Base-by-base conservation (phyloP, 768 basidiomycete species). In the Cystofilobasidium macerans region DNA sequence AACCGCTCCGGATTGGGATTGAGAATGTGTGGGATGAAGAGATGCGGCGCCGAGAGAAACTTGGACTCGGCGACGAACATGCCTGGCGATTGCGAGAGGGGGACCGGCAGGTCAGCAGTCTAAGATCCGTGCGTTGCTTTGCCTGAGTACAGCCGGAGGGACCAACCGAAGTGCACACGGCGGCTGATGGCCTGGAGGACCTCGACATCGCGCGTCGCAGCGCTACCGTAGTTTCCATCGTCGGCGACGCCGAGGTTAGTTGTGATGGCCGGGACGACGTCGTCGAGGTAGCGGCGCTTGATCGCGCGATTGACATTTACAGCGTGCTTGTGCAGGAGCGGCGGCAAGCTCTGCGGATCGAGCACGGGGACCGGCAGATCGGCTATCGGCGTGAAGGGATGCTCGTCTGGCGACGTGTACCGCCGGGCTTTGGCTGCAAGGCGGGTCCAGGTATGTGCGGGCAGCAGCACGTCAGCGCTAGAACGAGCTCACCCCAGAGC, bases 61-160 rank as follows among this genome's bases (percentile, higher is more conserved):
- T 99, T 99, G 32, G 89, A 88, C 77, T 99, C 95, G 6, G 93
- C 91, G 7, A 99, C 95, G 75, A 99, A 99, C 81, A 97, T 98
- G 65, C 95, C 94, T 99, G 73, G n/a, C 12, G 33, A 8, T 28
- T 6, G 43, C 28, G 32, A 35, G 33, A 30, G 18, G 24, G 24
- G 12, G 26, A 24, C 20, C 40, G 4, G n/a, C 13, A 9, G n/a
- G 48, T 22, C 26, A 4, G 20, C n/a, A 0, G 16, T n/a, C n/a
- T n/a, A n/a, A n/a, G n/a, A n/a, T n/a, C n/a, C n/a, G n/a, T n/a
- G n/a, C n/a, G n/a, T n/a, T n/a, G n/a, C n/a, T n/a, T n/a, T n/a
- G n/a, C n/a, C n/a, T n/a, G n/a, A 35, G 35, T 54, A 38, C 28
- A 32, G 28, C n/a, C 35, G 43, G 40, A 24, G 48, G 62, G 33